These are phyloP conservation scores for Suillus subluteus DNA, from an alignment of 768 basidiomycete species.

Conservation along the genomic window DNA sequence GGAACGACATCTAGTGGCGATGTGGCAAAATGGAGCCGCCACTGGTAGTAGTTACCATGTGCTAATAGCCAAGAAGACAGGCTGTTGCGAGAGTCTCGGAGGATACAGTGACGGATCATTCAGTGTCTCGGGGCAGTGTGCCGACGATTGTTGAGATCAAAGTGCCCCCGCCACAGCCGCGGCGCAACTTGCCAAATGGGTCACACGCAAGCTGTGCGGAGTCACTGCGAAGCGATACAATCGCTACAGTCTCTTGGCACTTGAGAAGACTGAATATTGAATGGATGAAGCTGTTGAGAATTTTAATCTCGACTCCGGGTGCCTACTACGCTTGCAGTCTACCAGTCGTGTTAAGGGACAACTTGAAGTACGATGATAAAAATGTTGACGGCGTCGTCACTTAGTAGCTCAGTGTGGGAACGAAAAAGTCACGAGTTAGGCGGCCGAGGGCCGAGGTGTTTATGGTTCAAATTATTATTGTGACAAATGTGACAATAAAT, in stretches of 20 bases:
- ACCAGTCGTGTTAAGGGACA: not conserved
- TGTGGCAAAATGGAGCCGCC: not conserved
- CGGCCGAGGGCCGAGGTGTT: slow-evolving; percentile 18
- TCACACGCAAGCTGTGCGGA: slow-evolving; percentile 7
- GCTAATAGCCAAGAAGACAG: not conserved
- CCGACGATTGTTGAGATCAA: slow-evolving; percentile 8
- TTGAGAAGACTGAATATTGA: not conserved
- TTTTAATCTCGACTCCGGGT: not conserved
- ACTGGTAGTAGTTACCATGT: not conserved
- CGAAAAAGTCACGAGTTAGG: slow-evolving; percentile 19
- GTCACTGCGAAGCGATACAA: not conserved
- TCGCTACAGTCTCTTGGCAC: not conserved
- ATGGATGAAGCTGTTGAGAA: not conserved
- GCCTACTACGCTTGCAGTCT: not conserved
- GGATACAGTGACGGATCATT: slow-evolving; percentile 10
- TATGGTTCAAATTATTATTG: slow-evolving; percentile 18
- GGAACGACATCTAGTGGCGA: not conserved
- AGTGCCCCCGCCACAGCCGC: slow-evolving; percentile 2
- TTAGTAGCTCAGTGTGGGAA: slow-evolving; percentile 6
- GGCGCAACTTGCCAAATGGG: slow-evolving; percentile 10
- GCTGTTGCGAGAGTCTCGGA: slow-evolving; percentile 10
- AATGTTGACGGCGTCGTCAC: slow-evolving; percentile 1
- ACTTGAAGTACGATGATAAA: not conserved
- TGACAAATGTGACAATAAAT: slow-evolving; percentile 31
- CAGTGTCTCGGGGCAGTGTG: slow-evolving; percentile 11